phyloP scores from a whole-genome alignment of 2,329 filamentous ascomycete genomes.

The Chaetomium globosum region DNA sequence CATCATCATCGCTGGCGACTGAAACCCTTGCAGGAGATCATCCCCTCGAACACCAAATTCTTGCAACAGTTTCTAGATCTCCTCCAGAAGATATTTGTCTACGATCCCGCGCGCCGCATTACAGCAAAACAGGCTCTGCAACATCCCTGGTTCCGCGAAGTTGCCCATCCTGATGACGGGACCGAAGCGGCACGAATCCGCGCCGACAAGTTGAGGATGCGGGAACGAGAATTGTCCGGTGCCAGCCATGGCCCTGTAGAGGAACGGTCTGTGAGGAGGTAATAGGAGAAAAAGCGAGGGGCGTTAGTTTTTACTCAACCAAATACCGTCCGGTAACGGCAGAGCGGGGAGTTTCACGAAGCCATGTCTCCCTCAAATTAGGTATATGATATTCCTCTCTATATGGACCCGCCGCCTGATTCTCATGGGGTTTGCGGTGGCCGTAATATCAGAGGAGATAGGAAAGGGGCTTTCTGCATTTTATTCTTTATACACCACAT shows the following conservation, averaged over 20 bases:
- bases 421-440: conserved; percentile 13
- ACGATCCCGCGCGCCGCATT: conserved; percentile 66
- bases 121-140: conserved; percentile 67
- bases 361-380: conserved; percentile 27
- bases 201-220: conserved; percentile 50
- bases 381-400: conserved; percentile 26
- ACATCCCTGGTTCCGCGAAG: conserved; percentile 69
- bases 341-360: conserved; percentile 20
- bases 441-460: conserved; percentile 2
- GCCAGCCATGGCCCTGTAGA: conserved; percentile 29
- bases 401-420: conserved; percentile 24
- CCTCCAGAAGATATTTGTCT: conserved; percentile 67
- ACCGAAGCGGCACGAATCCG: conserved; percentile 69
- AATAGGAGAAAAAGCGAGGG: background rate
- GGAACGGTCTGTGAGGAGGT: conserved; percentile 27
- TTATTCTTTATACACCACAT: conserved; percentile 21
- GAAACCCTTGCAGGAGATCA: conserved; percentile 58
- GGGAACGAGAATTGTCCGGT: conserved; percentile 43
- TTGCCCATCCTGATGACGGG: conserved; percentile 65
- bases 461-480: conserved; percentile 25
- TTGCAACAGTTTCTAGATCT: conserved; percentile 66
- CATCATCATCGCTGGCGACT: conserved; percentile 29
- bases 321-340: conserved; percentile 20
- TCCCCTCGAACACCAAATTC: conserved; percentile 62
- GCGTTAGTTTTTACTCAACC: conserved; percentile 24